Conservation (phyloP, 1,284 basidiomycete genomes). For the Microbotryum silenes-acaulis region DNA sequence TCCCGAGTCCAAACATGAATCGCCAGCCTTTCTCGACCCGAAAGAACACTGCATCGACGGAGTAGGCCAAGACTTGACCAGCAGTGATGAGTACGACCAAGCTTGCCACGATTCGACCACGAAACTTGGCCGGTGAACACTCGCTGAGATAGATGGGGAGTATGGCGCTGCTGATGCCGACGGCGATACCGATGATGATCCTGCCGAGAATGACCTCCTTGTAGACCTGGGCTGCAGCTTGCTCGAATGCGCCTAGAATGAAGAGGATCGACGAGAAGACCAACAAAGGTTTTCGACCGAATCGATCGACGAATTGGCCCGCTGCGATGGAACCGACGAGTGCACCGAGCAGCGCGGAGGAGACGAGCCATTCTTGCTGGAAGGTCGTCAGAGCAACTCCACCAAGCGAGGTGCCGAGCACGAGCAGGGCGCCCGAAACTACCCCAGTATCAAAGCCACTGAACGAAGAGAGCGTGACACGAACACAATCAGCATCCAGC, state of each 20-base stretch:
- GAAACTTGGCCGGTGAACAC: constrained; percentile 40
- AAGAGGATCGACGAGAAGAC: constrained; percentile 36
- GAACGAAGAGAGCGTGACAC: background rate
- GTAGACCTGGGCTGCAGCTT: constrained; percentile 34
- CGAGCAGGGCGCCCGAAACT: constrained; percentile 21
- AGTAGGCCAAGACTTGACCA: constrained; percentile 40
- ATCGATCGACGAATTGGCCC: constrained; percentile 35
- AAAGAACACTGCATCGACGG: constrained; percentile 37
- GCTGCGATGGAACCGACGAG: constrained; percentile 23
- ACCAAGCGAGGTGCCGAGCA: constrained; percentile 15
- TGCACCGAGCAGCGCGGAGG: constrained; percentile 38
- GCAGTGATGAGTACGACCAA: constrained; percentile 34
- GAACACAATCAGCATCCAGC: background rate
- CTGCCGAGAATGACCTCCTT: constrained; percentile 39
- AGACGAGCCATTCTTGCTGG: constrained; percentile 27
- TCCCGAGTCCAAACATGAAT: constrained; percentile 42
- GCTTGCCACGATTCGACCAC: constrained; percentile 43
- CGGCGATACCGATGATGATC: constrained; percentile 42
- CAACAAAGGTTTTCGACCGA: constrained; percentile 42
- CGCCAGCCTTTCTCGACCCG: constrained; percentile 39
- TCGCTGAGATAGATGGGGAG: constrained; percentile 43
- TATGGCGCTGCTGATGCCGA: constrained; percentile 40
- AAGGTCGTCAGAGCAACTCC: constrained; percentile 9
- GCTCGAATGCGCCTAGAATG: constrained; percentile 37
- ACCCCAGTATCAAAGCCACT: constrained; percentile 31